These are phyloP conservation scores for Blepharisma japonicum DNA, from an alignment of 73 alveolate species.

Conservation along the genomic window DNA sequence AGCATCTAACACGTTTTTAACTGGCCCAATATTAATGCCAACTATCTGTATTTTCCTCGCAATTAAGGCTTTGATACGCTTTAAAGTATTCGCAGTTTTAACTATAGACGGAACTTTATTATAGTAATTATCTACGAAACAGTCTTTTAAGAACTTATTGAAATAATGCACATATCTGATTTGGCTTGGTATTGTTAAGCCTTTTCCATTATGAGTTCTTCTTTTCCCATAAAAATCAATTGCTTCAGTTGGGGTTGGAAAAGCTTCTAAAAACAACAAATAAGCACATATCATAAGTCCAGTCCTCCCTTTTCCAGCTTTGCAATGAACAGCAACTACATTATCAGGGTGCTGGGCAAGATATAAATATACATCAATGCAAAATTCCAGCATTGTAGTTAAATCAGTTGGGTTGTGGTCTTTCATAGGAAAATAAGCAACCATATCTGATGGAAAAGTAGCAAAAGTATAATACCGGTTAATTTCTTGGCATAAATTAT, in stretches of 20 bases:
- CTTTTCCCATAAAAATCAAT: constrained; percentile 85
- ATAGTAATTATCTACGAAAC: constrained; percentile 10
- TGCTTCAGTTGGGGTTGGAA: constrained; percentile 85
- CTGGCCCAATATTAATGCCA: constrained; percentile 22
- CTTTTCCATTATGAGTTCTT: constrained; percentile 95
- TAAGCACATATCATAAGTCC: constrained; percentile 99
- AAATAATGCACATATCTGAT: constrained; percentile 93
- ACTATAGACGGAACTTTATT: background rate
- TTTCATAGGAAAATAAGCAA: constrained; percentile 87
- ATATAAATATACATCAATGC: constrained; percentile 78
- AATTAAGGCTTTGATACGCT: background rate
- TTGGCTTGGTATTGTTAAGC: constrained; percentile 95
- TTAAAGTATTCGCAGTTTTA: background rate
- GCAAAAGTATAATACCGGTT: constrained; percentile 74
- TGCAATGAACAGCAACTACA: constrained; percentile 97
- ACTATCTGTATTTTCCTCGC: background rate
- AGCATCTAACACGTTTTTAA: background rate
- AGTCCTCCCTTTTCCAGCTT: constrained; percentile 99
- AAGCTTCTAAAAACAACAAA: constrained; percentile 77
- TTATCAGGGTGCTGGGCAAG: constrained; percentile 44
- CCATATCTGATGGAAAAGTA: constrained; percentile 55
- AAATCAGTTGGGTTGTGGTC: constrained; percentile 98
- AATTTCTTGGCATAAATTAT: constrained; percentile 59
- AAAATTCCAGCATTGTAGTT: constrained; percentile 82
- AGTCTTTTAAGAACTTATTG: constrained; percentile 76